Evolutionary conservation across 768 basidiomycete species (phyloP).

Genomic region (Podaxis sp.): DNA sequence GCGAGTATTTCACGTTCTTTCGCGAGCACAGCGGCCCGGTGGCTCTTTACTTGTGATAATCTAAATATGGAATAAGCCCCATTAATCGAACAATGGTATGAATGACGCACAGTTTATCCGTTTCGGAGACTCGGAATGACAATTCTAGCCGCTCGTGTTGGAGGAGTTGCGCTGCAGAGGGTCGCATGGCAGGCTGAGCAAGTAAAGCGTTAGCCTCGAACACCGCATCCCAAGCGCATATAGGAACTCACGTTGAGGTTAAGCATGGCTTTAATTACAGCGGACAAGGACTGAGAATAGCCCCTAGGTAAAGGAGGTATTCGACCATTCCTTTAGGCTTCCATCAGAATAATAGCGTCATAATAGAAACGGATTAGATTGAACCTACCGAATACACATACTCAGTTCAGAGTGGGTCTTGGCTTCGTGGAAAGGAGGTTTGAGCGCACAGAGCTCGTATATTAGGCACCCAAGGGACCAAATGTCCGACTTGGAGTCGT

Average conservation of each 20-base stretch:
- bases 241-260: slow-evolving; percentile 65
- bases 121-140: slow-evolving; percentile 69
- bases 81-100: background rate
- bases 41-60: slow-evolving; percentile 61
- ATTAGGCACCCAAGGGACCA: slow-evolving; percentile 98
- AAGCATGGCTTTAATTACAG: slow-evolving; percentile 85
- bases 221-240: background rate
- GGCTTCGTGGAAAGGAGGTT: slow-evolving; percentile 92
- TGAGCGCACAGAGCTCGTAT: slow-evolving; percentile 92
- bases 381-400: slow-evolving; percentile 67
- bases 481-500: slow-evolving; percentile 97
- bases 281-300: slow-evolving; percentile 70
- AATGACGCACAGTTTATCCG: slow-evolving; percentile 69
- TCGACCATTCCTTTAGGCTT: slow-evolving; percentile 64
- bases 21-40: slow-evolving; percentile 50
- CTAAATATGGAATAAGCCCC: slow-evolving; percentile 31
- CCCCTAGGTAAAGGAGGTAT: slow-evolving; percentile 86
- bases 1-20: slow-evolving; percentile 65
- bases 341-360: background rate
- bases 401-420: slow-evolving; percentile 87
- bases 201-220: background rate
- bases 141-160: slow-evolving; percentile 77
- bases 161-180: slow-evolving; percentile 76
- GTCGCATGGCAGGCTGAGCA: slow-evolving; percentile 78
- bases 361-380: background rate